Conservation (phyloP, 2,329 filamentous ascomycete species). For the Waltergamsia citrina region DNA sequence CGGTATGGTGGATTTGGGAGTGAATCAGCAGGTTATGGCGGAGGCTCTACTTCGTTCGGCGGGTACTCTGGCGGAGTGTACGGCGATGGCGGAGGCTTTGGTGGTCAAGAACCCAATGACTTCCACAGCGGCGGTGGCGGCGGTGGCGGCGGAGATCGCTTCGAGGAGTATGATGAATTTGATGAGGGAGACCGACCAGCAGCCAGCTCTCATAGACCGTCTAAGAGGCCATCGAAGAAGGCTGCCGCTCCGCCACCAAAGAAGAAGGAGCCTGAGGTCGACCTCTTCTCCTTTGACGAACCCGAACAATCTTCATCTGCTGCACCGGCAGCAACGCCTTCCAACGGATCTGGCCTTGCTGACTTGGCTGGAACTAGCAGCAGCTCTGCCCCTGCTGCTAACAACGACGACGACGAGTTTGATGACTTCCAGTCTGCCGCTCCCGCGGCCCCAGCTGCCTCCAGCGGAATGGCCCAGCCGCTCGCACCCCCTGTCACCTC, state of each 20-base stretch:
- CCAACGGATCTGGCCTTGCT: slow-evolving; percentile 36
- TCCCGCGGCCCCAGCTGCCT: slow-evolving; percentile 37
- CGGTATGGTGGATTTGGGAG: slow-evolving; percentile 90
- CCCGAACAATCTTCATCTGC: slow-evolving; percentile 42
- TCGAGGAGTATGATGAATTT: slow-evolving; percentile 95
- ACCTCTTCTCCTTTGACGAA: slow-evolving; percentile 90
- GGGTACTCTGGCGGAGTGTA: slow-evolving; percentile 69
- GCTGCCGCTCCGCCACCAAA: slow-evolving; percentile 58
- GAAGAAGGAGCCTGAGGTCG: slow-evolving; percentile 79
- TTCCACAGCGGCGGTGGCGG: slow-evolving; percentile 53
- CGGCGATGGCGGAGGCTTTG: slow-evolving; percentile 92
- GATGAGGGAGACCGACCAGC: slow-evolving; percentile 58
- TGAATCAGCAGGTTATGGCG: slow-evolving; percentile 65
- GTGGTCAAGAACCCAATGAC: slow-evolving; percentile 58
- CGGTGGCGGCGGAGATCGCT: slow-evolving; percentile 62
- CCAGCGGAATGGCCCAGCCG: slow-evolving; percentile 24
- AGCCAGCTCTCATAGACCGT: slow-evolving; percentile 35
- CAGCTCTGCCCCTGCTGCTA: slow-evolving; percentile 17
- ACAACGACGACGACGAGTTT: slow-evolving; percentile 78
- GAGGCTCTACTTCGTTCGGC: slow-evolving; percentile 32
- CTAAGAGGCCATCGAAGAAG: slow-evolving; percentile 27
- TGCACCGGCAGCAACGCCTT: slow-evolving; percentile 31
- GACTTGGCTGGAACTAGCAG: slow-evolving; percentile 23
- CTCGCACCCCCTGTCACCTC: slow-evolving; percentile 38
- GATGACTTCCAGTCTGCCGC: slow-evolving; percentile 94